Percentiles rank a stretch among this genome's conserved stretches.
Evolutionary conservation across 805 yeast genomes (phyloP).

Genomic region (Pichia membranifaciens): DNA sequence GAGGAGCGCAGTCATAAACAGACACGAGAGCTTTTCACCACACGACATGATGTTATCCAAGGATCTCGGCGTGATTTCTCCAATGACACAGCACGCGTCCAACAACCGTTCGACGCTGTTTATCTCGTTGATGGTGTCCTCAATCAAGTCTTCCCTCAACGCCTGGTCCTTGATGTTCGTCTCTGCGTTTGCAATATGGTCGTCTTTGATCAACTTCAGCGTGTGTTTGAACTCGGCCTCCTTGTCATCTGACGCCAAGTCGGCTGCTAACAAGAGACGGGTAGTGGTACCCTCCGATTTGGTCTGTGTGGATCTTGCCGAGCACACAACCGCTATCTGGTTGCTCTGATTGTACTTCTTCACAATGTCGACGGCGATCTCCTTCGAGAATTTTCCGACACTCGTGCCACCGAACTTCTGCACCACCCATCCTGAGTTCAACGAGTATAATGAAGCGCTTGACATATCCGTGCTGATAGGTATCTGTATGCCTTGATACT

Average conservation of each 20-base stretch:
- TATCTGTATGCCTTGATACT: no score
- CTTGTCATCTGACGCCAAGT: slow-evolving; percentile 55
- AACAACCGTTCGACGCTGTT: slow-evolving; percentile 62
- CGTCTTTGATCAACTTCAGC: slow-evolving; percentile 64
- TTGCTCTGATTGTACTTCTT: slow-evolving; percentile 52
- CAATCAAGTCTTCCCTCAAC: slow-evolving; percentile 48
- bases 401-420: slow-evolving; percentile 98
- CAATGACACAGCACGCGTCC: slow-evolving; percentile 84
- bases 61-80: slow-evolving; percentile 86
- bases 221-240: slow-evolving; percentile 47
- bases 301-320: slow-evolving; percentile 87
- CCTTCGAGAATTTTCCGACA: slow-evolving; percentile 87
- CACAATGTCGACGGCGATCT: slow-evolving; percentile 81
- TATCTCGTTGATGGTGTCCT: slow-evolving; percentile 60
- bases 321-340: slow-evolving; percentile 90
- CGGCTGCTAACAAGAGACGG: slow-evolving; percentile 78
- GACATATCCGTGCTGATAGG: slow-evolving; percentile 13
- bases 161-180: slow-evolving; percentile 38
- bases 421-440: slow-evolving; percentile 54
- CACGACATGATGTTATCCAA: slow-evolving; percentile 85
- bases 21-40: slow-evolving; percentile 90
- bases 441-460: slow-evolving; percentile 22
- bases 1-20: slow-evolving; percentile 81
- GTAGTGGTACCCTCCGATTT: slow-evolving; percentile 96
- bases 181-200: slow-evolving; percentile 73